Evolutionary conservation across 2,329 filamentous ascomycete species (phyloP), one percentile per base, ranked within the genome.

Genomic region (Zasmidium angulare): DNA sequence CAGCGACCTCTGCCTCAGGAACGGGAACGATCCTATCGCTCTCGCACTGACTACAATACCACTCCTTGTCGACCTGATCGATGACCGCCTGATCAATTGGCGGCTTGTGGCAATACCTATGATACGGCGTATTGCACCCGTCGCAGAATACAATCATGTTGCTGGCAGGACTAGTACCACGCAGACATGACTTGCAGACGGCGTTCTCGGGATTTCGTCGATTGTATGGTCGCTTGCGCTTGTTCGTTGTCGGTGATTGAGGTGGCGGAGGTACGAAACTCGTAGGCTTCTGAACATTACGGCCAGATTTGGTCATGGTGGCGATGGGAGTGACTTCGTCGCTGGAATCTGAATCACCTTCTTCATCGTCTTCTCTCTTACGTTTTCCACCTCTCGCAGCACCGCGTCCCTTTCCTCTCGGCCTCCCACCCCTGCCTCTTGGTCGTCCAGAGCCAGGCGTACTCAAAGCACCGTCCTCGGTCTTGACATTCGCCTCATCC

Each of bases 141-240:
- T 93, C 89, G 76, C 91, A 96, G 74, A 93, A 91, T 2, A 95
- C 90, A 71, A 96, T 93, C 76, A 87, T 84, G 75, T 95, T 95
- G 66, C 79, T 85, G n/a, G 79, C 73, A 2, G 89, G 87, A 68
- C 88, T 90, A 64, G 89, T 84, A 10, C 89, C 86, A 64, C 90
- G 81, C 55, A 86, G 83, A 75, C 91, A 96, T 63, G 84, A 82
- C 67, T 86, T 87, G 77, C 90, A 95, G 29, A 89, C 80, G 14
- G 82, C 81, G 61, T 84, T 79, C 69, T 86, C 84, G 62, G 74
- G 73, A 77, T 75, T 84, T 64, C 75, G 78, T 63, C 75, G 63
- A 69, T 78, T 63, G 69, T 82, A 81, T 21, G 83, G 85, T 63
- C 86, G 82, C 75, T 87, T 87, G 61, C 82, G 78, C 75, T 81